Conservation (phyloP, 2,329 filamentous ascomycete species). For the Hypoxylon sp. region DNA sequence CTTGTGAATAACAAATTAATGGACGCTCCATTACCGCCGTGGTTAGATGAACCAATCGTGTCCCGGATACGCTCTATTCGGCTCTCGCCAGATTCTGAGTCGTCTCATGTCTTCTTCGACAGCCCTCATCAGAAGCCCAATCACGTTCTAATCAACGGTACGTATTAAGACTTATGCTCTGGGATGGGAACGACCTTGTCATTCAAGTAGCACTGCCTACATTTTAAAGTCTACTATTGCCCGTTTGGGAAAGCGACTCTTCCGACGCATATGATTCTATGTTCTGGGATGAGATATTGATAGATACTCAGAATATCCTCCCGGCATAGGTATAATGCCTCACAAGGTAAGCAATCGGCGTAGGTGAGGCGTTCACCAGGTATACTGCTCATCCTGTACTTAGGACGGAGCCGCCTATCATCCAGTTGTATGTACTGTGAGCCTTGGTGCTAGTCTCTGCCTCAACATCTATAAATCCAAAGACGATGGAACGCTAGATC, state of each 20-base stretch:
- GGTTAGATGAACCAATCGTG: constrained; percentile 79
- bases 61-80: constrained; percentile 68
- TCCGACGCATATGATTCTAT: constrained; percentile 8
- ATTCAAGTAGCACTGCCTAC: neutral
- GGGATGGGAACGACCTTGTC: neutral
- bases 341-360: constrained; percentile 70
- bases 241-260: constrained; percentile 9
- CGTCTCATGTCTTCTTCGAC: constrained; percentile 63
- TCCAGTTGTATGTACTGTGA: constrained; percentile 90
- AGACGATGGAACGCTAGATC: constrained; percentile 68
- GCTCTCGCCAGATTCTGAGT: constrained; percentile 49
- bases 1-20: constrained; percentile 84
- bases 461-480: constrained; percentile 79
- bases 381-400: constrained; percentile 45
- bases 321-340: constrained; percentile 94
- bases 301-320: constrained; percentile 71
- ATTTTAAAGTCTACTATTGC: neutral
- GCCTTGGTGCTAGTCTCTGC: constrained; percentile 81
- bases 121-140: constrained; percentile 85
- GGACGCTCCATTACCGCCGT: constrained; percentile 77
- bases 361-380: constrained; percentile 36
- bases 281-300: constrained; percentile 24
- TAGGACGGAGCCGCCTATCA: constrained; percentile 86
- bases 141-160: constrained; percentile 88
- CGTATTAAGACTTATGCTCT: constrained; percentile 18